Base-by-base conservation (phyloP, 169 alveolate species). In the Eimeria acervulina region DNA sequence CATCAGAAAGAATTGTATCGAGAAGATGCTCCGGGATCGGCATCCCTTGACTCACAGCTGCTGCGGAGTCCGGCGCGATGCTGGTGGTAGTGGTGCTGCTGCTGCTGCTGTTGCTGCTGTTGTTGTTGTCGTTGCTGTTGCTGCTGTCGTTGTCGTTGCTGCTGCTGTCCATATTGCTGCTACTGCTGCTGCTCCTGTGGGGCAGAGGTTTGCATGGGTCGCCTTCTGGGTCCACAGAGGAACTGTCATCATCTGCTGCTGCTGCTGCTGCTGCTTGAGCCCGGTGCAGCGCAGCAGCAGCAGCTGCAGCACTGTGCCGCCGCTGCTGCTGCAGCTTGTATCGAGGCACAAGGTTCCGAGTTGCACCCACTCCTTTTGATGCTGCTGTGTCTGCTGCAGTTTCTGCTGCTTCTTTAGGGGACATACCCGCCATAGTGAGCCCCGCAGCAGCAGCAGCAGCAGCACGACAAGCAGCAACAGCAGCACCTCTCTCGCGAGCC, bases 361-460 rank as follows among this genome's bases (percentile, higher is more conserved):
- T 36, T 28, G 90, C 72, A 0, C 70, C 72, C 44, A 81, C 47
- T 7, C 90, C 90, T 63, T 47, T 51, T 26, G 90, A 10, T 17
- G 28, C 70, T 10, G 90, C 90, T 47, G 70, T 51, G 21, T 42
- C 90, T 81, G 90, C 90, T 81, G 90, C 90, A 26, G 44, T 31
- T 36, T 21, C 44, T 36, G 51, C 66, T 23, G 66, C 72, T 51
- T 21, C 68, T 8, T 13, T 12, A 21, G 66, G 72, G 26, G 90
- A 81, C 13, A 28, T 72, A 5, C 72, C 70, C 0, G 90, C 90
- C 10, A 47, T 10, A 1, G 90, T 81, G 6, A 47, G 44, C 42
- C 33, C 70, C 2, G 90, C 90, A 51, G 90, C 90, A 51, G 70
- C 90, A 81, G 51, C 72, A 81, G 90, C 90, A 47, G 90, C 90